Base-by-base conservation (phyloP, 192 early-diverging fungal genomes). In the Linderina pennispora region DNA sequence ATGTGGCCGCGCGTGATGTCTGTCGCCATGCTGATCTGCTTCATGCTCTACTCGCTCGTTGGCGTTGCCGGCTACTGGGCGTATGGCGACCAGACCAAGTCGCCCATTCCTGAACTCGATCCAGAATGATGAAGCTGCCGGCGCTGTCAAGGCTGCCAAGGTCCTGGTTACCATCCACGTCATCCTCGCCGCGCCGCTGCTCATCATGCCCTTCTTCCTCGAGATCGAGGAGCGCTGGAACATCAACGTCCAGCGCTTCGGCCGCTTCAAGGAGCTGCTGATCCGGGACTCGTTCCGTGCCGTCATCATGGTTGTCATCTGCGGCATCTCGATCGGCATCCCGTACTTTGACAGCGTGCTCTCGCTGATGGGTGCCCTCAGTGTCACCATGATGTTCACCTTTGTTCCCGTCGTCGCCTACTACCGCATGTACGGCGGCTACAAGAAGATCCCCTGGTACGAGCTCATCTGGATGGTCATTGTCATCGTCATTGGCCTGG, bases 281-380 rank as follows among this genome's bases (percentile, higher is more conserved):
- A 56, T 78, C 21, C 80, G 78, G 1, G 33, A 74, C 4, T 23
- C 69, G 1, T 74, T 80, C 31, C 75, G 89, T 31, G 48, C 67
- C 16, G 41, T 50, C 6, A 69, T 87, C 10, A 64, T 85, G 16
- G 64, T 70, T 1, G 17, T 73, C 0, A 61, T 83, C 15, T 66
- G 70, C 14, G 70, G 65, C 1, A 60, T 87, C 23, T 79, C 86
- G 2, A 54, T 85, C 15, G 79, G 66, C 21, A 75, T 89, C 13
- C 86, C 87, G 5, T 87, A 72, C 65, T 89, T 91, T 58, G 69
- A 82, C 5, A 86, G 87, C 55, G 69, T 88, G 18, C 36, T 91
- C 66, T 75, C 79, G n/a, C 74, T 91, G 2, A 60, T 91, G 39
- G 88, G 89, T 20, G 79, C 87, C 0, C 62, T 89, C 26, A 74